Evolutionary conservation across 2,329 filamentous ascomycete species (phyloP), one percentile per base, ranked within the genome.

Genomic region (Dothideomycetes sp.): DNA sequence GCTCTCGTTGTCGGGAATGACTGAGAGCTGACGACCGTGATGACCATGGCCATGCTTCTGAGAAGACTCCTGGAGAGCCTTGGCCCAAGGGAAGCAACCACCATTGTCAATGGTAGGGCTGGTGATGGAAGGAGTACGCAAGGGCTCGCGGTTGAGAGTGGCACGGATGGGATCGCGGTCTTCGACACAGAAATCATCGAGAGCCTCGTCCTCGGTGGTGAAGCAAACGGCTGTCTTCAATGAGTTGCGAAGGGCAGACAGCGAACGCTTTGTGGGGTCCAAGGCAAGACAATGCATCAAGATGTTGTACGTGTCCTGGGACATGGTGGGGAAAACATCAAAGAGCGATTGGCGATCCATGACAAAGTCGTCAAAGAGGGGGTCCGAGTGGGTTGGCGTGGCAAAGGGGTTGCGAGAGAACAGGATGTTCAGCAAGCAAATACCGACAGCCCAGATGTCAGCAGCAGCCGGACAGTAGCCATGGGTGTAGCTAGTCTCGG

Each of bases 261-360:
- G 70, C 23, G 88, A 93, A 41, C 91, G 83, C 70, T 87, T 93
- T 61, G 74, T 76, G 9, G 91, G 91, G 58, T 98, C 89, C 51
- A 98, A 67, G 53, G 85, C 85, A 76, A 98, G 77, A 61, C 85
- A 93, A 64, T 94, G 76, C 38, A 81, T 78, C 62, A 98, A 78
- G 51, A 98, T 85, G 63, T 95, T 87, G 56, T 84, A 98, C 0
- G 91, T 95, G 62, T 98, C 91, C 62, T 94, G 86, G 35, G 89
- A 96, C 89, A 98, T 94, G 62, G 84, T 88, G 27, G 91, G 88
- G 63, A 98, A 98, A 54, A 96, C 85, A 61, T 98, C 91, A 60
- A 98, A 98, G 44, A 98, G 76, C 28, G 84, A 93, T 64, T 96
- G 88, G 62, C 87, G 87, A 66, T 98, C 89, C 45, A 84, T 80